Base-by-base conservation (phyloP, 2,329 filamentous ascomycete genomes). In the Tolypocladium tropicale region DNA sequence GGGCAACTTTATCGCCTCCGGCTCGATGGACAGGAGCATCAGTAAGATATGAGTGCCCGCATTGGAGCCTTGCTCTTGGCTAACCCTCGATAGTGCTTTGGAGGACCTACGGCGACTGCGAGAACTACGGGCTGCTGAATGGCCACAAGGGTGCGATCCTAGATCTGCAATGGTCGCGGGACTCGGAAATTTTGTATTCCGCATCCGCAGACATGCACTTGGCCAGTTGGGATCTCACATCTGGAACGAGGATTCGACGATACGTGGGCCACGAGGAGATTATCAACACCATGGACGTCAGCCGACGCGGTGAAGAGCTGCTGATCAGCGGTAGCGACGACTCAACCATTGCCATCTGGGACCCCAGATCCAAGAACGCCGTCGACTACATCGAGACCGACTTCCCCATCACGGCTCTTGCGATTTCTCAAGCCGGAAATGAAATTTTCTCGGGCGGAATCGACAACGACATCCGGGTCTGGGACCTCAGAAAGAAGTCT, bases 381-480 rank as follows among this genome's bases (percentile, higher is more conserved):
- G 82, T 88, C 56, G 89, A 95, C 65, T 91, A 92, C 64, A 87
- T 97, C 60, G 84, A 93, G 67, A 96, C 92, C 0, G 88, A 94
- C 59, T 95, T 95, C 58, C 94, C 94, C 1, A 84, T 99, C 56
- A 97, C 94, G 2, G 89, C 93, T 0, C 84, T 97, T 6, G 90
- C 91, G 18, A 78, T 97, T n/a, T 87, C 92, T 0, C 91, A 96
- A 69, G 91, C 93, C 2, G 94, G 94, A 21, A 96, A 96, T 69
- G 94, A 97, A 74, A 83, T 99, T 30, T 99, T 94, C 71, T 88
- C 89, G 7, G 93, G 93, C 51, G 89, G 92, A 25, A 96, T 99
- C 63, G 94, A 97, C 74, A 96, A 97, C 68, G 91, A 95, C 64
- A 95, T 99, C 69, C 90, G 92, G 65, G 92, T 95, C 23, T 99